Base-by-base conservation (phyloP, 1,284 basidiomycete genomes). In the Ceratobasidium sp. region DNA sequence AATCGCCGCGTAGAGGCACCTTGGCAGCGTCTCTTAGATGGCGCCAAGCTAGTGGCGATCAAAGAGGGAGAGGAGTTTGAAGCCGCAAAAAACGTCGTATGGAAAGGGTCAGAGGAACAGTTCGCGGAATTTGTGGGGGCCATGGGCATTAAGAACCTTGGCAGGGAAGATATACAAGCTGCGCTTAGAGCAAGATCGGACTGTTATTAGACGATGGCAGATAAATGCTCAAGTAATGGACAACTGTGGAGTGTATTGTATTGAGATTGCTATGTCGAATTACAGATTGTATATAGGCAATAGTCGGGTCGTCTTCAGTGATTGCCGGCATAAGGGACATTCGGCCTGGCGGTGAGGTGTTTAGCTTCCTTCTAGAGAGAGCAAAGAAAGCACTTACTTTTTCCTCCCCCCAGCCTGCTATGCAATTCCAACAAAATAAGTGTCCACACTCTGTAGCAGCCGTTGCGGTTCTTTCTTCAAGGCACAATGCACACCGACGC, bases 381-480 rank as follows among this genome's bases (percentile, higher is more conserved):
- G n/a, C 49, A 13, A 42, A 13, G 39, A 63, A 53, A 11, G n/a
- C 23, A 61, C 83, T 56, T 54, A 84, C 84, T 90, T 97, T 98
- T 84, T 98, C 96, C 81, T 93, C 86, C 10, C 91, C 90, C 96
- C 96, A 94, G 64, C 93, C 90, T 61, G 92, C 89, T 67, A 98
- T 94, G 82, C 96, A 98, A 78, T 87, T 90, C 96, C 96, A 98
- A 82, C 95, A 97, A 84, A 97, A 98, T 60, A 97, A 84, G 84
- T 98, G 96, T 0, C 96, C 96, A 81, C 96, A 98, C 82, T 97
- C 96, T 0, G 96, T 98, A 33, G 94, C 91, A 80, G 92, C 93
- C 71, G 91, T 90, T 81, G 92, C 87, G 35, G 91, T 91, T 82
- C 93, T 85, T 85, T 94, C 90, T 80, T 96, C 94, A 74, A 97